These are phyloP conservation scores for Trypanosomatidae sp. DNA, from an alignment of 208 protist genomes.

Conservation along the genomic window DNA sequence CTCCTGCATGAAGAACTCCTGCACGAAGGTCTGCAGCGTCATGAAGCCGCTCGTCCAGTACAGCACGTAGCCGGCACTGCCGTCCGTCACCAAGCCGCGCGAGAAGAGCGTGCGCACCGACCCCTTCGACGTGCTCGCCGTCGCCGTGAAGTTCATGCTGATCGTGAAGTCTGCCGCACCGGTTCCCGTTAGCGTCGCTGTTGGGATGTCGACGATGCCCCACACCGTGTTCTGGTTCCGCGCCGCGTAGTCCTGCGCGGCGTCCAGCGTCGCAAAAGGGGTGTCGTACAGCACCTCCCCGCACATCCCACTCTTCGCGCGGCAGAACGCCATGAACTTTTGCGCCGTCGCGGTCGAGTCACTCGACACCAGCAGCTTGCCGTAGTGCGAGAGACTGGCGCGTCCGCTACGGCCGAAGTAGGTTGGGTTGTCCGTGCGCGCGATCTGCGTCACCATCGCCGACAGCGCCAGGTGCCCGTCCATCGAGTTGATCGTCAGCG, in stretches of 20 bases:
- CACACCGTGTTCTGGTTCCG: constrained; percentile 55
- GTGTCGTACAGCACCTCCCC: constrained; percentile 41
- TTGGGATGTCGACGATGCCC: constrained; percentile 66
- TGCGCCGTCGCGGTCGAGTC: constrained; percentile 27
- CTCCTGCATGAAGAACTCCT: constrained; percentile 56
- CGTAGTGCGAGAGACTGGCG: constrained; percentile 64
- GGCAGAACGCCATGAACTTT: constrained; percentile 57
- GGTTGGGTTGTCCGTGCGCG: constrained; percentile 27
- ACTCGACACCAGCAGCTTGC: constrained; percentile 62
- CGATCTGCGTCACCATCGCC: constrained; percentile 44
- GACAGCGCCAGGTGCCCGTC: constrained; percentile 59
- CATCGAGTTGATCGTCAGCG: constrained; percentile 37
- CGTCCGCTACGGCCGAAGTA: constrained; percentile 52
- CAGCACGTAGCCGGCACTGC: constrained; percentile 44
- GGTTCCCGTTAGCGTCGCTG: constrained; percentile 6
- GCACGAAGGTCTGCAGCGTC: constrained; percentile 73
- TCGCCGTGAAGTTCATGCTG: constrained; percentile 89
- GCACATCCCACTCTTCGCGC: constrained; percentile 43
- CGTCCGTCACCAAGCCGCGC: constrained; percentile 29
- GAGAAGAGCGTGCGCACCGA: constrained; percentile 36
- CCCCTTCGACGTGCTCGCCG: constrained; percentile 50
- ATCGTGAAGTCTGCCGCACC: constrained; percentile 60
- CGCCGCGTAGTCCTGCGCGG: constrained; percentile 53
- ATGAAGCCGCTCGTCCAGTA: constrained; percentile 83
- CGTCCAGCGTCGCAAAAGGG: constrained; percentile 38